These are phyloP conservation scores for Vitis riparia DNA, from an alignment of 164 flowering plant genomes.

Conservation along the genomic window DNA sequence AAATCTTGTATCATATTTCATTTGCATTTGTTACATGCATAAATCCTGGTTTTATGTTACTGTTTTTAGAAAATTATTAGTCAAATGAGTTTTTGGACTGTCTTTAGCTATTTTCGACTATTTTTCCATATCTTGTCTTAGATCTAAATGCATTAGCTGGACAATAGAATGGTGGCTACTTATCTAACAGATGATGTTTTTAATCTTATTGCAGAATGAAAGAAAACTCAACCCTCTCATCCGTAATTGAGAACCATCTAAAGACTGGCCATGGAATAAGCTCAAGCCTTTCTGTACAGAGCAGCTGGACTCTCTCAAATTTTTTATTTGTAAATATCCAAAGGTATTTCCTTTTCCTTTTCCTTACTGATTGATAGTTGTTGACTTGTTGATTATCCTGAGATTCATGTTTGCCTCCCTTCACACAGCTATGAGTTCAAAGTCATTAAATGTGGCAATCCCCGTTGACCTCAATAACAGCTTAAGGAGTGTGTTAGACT, in stretches of 20 bases:
- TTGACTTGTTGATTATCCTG: not conserved
- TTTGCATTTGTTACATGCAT: no score
- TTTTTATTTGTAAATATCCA: slow-evolving; percentile 62
- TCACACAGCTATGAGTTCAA: slow-evolving; percentile 59
- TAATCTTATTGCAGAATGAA: slow-evolving; percentile 48
- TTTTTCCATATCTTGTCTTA: no score
- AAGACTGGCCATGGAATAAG: slow-evolving; percentile 65
- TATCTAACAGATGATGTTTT: not conserved
- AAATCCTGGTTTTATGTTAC: no score
- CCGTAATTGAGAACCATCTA: slow-evolving; percentile 71
- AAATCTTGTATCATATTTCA: no score
- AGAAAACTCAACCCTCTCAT: slow-evolving; percentile 47
- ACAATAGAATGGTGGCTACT: no score
- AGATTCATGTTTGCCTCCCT: slow-evolving; percentile 58
- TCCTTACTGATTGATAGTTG: not conserved
- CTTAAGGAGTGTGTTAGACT: slow-evolving; percentile 10
- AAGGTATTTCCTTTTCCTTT: slow-evolving; percentile 42
- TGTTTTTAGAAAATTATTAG: no score
- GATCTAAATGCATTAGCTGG: no score
- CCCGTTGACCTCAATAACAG: slow-evolving; percentile 12
- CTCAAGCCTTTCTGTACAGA: slow-evolving; percentile 63
- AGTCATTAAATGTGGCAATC: slow-evolving; percentile 35
- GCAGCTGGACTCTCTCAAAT: slow-evolving; percentile 53
- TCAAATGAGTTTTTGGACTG: no score
- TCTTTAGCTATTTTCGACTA: no score